Evolutionary conservation across 805 yeast genomes (phyloP).

Genomic region (Myxozyma kluyveri): DNA sequence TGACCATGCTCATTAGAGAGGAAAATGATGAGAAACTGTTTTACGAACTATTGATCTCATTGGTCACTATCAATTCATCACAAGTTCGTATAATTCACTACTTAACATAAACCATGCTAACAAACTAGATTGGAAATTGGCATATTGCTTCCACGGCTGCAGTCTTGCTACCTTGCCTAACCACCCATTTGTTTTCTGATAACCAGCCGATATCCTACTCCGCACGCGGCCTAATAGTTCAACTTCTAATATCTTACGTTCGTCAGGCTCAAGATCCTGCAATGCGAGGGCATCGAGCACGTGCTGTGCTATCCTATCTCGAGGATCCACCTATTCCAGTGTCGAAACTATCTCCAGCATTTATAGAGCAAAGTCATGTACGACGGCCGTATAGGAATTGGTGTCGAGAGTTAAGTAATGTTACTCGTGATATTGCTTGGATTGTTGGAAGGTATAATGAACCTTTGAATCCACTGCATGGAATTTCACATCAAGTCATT

Average conservation of each 20-base stretch:
- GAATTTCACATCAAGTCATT: not conserved
- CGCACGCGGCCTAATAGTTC: slow-evolving; percentile 8
- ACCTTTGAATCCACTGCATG: not conserved
- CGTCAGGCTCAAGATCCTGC: not conserved
- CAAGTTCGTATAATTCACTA: slow-evolving; percentile 8
- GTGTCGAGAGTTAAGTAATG: slow-evolving; percentile 14
- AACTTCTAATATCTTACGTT: slow-evolving; percentile 3
- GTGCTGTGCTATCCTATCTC: slow-evolving; percentile 6
- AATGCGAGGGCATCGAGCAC: slow-evolving; percentile 5
- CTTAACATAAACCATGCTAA: slow-evolving; percentile 4
- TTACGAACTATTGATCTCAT: slow-evolving; percentile 11
- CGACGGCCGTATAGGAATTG: slow-evolving; percentile 21
- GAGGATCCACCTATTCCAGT: slow-evolving; percentile 8
- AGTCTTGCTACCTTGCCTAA: not conserved
- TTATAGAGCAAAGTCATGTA: slow-evolving; percentile 15
- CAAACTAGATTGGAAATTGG: not conserved
- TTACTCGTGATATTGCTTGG: slow-evolving; percentile 24
- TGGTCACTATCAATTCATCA: slow-evolving; percentile 5
- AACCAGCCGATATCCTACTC: slow-evolving; percentile 18
- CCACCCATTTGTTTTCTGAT: slow-evolving; percentile 12
- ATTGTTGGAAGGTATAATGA: slow-evolving; percentile 5
- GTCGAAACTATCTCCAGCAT: slow-evolving; percentile 7
- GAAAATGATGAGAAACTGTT: slow-evolving; percentile 14
- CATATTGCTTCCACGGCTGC: not conserved
- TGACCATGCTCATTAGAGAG: slow-evolving; percentile 16